phyloP scores from a whole-genome alignment of 2,329 filamentous ascomycete species.

The Cercospora sesami region DNA sequence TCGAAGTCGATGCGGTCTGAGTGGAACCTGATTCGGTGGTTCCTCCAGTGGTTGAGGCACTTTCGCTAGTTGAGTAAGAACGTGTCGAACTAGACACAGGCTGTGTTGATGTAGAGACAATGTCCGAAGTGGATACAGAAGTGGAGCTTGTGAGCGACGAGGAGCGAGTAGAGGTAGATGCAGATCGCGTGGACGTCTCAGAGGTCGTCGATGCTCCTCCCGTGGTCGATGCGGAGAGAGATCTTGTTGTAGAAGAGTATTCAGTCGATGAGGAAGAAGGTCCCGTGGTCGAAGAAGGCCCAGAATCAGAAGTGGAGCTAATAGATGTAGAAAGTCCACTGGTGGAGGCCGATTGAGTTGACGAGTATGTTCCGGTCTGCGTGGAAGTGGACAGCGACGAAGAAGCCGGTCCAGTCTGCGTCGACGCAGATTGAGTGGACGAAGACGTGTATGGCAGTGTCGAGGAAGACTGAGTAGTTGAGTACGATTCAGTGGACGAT shows the following conservation, averaged over 20 bases:
- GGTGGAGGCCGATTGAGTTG: neutral
- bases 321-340: neutral
- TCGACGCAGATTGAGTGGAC: neutral
- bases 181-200: neutral
- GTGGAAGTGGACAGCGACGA: neutral
- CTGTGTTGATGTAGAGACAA: neutral
- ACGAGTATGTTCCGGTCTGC: neutral
- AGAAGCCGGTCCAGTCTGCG: neutral
- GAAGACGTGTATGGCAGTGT: neutral
- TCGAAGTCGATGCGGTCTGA: neutral
- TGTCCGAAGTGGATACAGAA: neutral
- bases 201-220: neutral
- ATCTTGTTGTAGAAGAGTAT: neutral
- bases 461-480: neutral
- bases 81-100: neutral
- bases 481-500: neutral
- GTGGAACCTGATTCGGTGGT: neutral
- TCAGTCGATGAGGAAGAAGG: neutral
- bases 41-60: neutral
- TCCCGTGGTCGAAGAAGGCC: neutral
- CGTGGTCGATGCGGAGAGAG: neutral
- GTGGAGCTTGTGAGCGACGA: neutral
- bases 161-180: neutral
- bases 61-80: neutral
- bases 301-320: neutral